Percentiles rank a stretch among this genome's conserved stretches.
These are phyloP conservation scores for Evernia prunastri DNA, from an alignment of 495 filamentous ascomycete genomes.

Conservation along the genomic window DNA sequence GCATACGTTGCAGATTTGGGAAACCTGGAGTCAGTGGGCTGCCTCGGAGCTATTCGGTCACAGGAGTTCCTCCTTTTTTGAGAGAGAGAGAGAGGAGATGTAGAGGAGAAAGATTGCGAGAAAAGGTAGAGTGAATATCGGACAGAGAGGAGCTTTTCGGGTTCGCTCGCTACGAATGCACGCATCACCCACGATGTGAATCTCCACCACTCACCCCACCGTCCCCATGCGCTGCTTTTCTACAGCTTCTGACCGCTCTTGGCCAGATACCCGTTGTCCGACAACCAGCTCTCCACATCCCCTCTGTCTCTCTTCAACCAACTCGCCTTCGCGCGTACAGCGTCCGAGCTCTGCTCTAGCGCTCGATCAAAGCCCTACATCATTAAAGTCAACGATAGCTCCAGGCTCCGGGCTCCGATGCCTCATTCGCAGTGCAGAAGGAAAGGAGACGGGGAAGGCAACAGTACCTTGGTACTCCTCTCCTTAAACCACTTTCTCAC, in stretches of 20 bases:
- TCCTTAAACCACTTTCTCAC: constrained; percentile 75
- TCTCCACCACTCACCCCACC: not conserved
- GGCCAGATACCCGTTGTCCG: constrained; percentile 47
- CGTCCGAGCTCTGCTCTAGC: constrained; percentile 55
- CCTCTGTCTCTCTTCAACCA: constrained; percentile 57
- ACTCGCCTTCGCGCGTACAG: constrained; percentile 52
- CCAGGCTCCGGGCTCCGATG: not conserved
- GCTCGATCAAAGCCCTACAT: constrained; percentile 51
- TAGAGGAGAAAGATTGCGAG: too few relatives aligned
- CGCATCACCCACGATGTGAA: not conserved
- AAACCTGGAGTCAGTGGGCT: too few relatives aligned
- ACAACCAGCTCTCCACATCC: constrained; percentile 57
- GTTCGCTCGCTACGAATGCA: not conserved
- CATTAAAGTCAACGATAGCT: constrained; percentile 17
- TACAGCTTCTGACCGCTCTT: constrained; percentile 23
- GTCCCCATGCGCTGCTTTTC: constrained; percentile 5
- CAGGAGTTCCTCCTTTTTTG: too few relatives aligned
- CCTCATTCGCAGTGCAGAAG: not conserved
- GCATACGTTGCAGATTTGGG: too few relatives aligned
- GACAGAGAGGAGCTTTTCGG: too few relatives aligned
- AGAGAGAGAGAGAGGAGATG: too few relatives aligned
- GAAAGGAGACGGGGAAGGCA: constrained; percentile 6
- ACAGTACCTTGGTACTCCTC: constrained; percentile 66
- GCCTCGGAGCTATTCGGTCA: too few relatives aligned
- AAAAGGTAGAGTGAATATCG: too few relatives aligned